phyloP scores from a whole-genome alignment of 2,329 filamentous ascomycete species.

The Fusarium citri region DNA sequence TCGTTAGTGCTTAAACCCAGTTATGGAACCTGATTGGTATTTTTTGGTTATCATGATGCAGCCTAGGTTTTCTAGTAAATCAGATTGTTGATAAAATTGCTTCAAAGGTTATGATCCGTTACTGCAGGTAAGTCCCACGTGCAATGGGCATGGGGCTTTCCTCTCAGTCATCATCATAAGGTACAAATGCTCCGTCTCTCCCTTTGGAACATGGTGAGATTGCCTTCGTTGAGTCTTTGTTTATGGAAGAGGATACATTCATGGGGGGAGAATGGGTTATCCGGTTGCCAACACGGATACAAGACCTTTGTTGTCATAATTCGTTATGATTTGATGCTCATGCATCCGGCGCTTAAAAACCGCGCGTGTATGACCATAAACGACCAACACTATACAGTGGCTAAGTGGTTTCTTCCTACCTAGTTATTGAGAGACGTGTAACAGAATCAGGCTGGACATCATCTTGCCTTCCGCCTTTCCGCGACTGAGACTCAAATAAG shows the following conservation, averaged over 20 bases:
- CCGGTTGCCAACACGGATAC: not conserved
- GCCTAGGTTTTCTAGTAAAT: not conserved
- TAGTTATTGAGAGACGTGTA: not conserved
- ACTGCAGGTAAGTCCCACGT: not conserved
- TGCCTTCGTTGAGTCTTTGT: not conserved
- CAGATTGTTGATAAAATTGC: not conserved
- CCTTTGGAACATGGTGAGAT: not conserved
- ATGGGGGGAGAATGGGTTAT: not conserved
- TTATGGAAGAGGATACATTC: not conserved
- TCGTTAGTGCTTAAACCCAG: not conserved
- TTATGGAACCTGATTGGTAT: not conserved
- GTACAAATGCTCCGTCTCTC: not conserved
- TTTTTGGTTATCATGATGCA: not conserved
- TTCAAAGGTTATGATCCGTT: not conserved
- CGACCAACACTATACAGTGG: not conserved
- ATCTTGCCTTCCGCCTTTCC: not conserved
- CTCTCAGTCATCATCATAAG: not conserved
- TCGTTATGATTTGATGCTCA: not conserved
- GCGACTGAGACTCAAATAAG: conserved; percentile 4
- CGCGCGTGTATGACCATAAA: conserved; percentile 8
- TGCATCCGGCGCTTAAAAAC: conserved; percentile 1
- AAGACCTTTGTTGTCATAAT: not conserved
- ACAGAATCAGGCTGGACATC: not conserved
- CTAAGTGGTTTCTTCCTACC: not conserved
- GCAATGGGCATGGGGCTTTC: not conserved